Evolutionary conservation across 2,329 filamentous ascomycete genomes (phyloP), one percentile per base, ranked within the genome.

Genomic region (Hypoxylon sp.): DNA sequence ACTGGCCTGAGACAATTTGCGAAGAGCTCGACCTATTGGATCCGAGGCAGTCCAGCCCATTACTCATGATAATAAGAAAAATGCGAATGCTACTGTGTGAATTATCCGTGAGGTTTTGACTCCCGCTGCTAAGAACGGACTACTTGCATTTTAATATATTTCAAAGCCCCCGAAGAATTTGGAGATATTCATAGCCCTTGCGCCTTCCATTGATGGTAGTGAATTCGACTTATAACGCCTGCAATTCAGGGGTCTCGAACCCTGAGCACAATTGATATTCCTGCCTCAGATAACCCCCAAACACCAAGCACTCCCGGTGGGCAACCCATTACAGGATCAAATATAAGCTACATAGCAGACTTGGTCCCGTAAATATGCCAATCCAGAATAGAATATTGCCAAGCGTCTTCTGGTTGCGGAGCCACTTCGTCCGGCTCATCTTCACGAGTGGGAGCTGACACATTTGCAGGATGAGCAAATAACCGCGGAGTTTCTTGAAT

Each of bases 311-410:
- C 16, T 53, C 26, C 28, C 20, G 36, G 26, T 40, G 32, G 3
- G 30, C n/a, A 48, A 52, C 9, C 14, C 12, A 32, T 73, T 63
- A 89, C 28, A 89, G 74, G 42, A 89, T 84, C 59, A 89, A 73
- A 69, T 89, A 89, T 54, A 89, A 72, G 60, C 85, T 88, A 71
- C 86, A 88, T 22, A 89, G 73, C 38, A 92, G 75, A 77, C 90
- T 92, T 1, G 91, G 91, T 0, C 90, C 91, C 2, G 90, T 90
- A 63, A 92, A 91, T n/a, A 94, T 84, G 0, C 91, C 91, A 40
- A 91, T 73, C 92, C 92, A 95, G 72, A 94, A 94, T 2, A 93
- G 82, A 6, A 92, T 76, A 73, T 95, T 94, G 0, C 91, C 91
- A 18, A 93, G 71, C 1, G 87, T 85, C 70, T 85, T 82, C 70